These are phyloP conservation scores for Capronia epimyces DNA, from an alignment of 2,329 filamentous ascomycete species.

Conservation along the genomic window DNA sequence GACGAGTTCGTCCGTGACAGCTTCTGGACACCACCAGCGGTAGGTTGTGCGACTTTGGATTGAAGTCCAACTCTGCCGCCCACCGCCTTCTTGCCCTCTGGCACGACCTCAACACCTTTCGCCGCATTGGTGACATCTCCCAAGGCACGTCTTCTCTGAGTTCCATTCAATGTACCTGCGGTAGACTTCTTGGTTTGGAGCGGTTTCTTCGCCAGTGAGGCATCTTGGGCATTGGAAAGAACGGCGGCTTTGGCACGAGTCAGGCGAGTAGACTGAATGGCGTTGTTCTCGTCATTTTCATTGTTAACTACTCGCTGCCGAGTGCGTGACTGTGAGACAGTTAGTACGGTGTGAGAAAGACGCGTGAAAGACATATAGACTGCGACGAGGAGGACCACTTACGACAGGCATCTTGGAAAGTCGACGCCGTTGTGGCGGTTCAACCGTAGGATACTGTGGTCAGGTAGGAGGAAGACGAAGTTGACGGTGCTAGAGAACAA, in stretches of 20 bases:
- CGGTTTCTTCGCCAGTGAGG: conserved; percentile 58
- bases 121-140: conserved; percentile 94
- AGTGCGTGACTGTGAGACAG: conserved; percentile 57
- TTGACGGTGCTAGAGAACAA: conserved; percentile 8
- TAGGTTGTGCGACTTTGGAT: conserved; percentile 70
- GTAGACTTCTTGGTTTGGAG: conserved; percentile 66
- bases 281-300: conserved; percentile 89
- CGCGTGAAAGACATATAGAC: conserved; percentile 5
- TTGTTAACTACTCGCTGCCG: conserved; percentile 73
- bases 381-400: conserved; percentile 12
- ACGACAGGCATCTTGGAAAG: conserved; percentile 28
- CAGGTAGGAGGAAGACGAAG: conserved; percentile 6
- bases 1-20: conserved; percentile 54
- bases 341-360: conserved; percentile 37
- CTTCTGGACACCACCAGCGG: conserved; percentile 72
- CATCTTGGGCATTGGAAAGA: conserved; percentile 46
- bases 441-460: neutral
- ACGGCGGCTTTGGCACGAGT: conserved; percentile 89
- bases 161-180: conserved; percentile 45
- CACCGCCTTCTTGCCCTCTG: conserved; percentile 68
- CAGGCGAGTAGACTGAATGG: conserved; percentile 64
- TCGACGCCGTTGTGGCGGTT: conserved; percentile 18
- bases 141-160: conserved; percentile 69
- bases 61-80: conserved; percentile 61
- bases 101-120: conserved; percentile 59